These are phyloP conservation scores for Trichophyton rubrum DNA, from an alignment of 2,329 filamentous ascomycete genomes.

Conservation along the genomic window DNA sequence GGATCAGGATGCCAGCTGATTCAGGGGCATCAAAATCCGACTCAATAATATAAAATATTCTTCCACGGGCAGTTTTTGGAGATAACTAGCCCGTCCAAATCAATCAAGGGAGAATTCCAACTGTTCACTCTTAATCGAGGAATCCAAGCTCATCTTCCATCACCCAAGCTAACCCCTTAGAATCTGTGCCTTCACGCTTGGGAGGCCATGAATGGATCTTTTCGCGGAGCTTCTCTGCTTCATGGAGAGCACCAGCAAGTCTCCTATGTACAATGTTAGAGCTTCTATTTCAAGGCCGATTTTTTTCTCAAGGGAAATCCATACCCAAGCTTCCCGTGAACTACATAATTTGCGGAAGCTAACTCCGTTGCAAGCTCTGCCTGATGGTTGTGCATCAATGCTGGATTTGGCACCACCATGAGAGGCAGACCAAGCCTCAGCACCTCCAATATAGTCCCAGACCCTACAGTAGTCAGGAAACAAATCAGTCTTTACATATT, in stretches of 20 bases:
- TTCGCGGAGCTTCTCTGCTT: slow-evolving; percentile 33
- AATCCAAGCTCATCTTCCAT: slow-evolving; percentile 48
- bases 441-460: slow-evolving; percentile 77
- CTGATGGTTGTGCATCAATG: slow-evolving; percentile 81
- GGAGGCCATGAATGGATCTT: slow-evolving; percentile 38
- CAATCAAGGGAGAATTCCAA: not conserved
- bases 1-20: no score
- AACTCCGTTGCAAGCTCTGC: slow-evolving; percentile 71
- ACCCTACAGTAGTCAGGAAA: slow-evolving; percentile 44
- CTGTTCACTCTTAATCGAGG: slow-evolving; percentile 31
- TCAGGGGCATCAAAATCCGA: no score
- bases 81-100: not conserved
- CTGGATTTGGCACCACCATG: slow-evolving; percentile 79
- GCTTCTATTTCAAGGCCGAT: not conserved
- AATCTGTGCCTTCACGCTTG: slow-evolving; percentile 32
- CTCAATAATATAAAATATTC: no score
- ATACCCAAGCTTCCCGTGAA: slow-evolving; percentile 57
- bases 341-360: slow-evolving; percentile 59
- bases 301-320: slow-evolving; percentile 16
- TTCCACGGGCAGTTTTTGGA: no score
- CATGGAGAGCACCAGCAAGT: slow-evolving; percentile 35
- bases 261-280: not conserved
- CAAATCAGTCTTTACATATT: not conserved
- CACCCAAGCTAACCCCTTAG: slow-evolving; percentile 37
- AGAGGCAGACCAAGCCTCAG: slow-evolving; percentile 61